These are phyloP conservation scores for Lachnellula arida DNA, from an alignment of 2,329 filamentous ascomycete species.

Conservation along the genomic window DNA sequence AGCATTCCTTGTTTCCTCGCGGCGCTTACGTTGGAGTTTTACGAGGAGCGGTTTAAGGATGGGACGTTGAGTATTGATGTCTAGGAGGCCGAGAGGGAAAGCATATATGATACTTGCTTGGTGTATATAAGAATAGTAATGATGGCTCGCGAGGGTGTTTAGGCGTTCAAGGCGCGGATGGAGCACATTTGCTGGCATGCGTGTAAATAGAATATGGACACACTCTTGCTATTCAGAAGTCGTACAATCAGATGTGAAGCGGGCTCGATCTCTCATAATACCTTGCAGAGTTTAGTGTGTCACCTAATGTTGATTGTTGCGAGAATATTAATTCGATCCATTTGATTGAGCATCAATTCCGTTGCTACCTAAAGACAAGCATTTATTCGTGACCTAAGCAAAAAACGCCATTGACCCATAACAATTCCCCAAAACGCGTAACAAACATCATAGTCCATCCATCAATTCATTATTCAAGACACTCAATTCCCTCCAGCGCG, in stretches of 20 bases:
- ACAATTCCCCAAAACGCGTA: slow-evolving; percentile 3
- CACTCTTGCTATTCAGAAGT: too few relatives aligned
- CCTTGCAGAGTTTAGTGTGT: too few relatives aligned
- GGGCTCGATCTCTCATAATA: too few relatives aligned
- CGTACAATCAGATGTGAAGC: too few relatives aligned
- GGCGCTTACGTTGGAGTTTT: slow-evolving; percentile 88
- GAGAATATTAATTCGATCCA: too few relatives aligned
- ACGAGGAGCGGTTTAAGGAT: slow-evolving; percentile 53
- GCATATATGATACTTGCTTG: slow-evolving; percentile 4
- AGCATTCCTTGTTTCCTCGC: slow-evolving; percentile 92
- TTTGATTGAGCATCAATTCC: not conserved
- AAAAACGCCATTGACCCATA: not conserved
- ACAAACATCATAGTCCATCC: not conserved
- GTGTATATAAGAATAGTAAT: slow-evolving; percentile 1
- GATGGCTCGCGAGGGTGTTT: not conserved
- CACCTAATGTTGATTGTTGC: too few relatives aligned
- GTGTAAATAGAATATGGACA: too few relatives aligned
- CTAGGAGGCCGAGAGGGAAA: not conserved
- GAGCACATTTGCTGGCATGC: not conserved
- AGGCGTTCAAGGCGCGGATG: not conserved
- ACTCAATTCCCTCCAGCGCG: slow-evolving; percentile 64
- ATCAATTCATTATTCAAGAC: slow-evolving; percentile 14
- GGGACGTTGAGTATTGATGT: slow-evolving; percentile 23
- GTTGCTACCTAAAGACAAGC: not conserved
- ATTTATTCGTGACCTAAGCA: not conserved